A percentile compares a stretch with the other conserved stretches of the same genome.
These are phyloP conservation scores for Lactuca saligna DNA, from an alignment of 129 eudicot genomes.

Conservation along the genomic window DNA sequence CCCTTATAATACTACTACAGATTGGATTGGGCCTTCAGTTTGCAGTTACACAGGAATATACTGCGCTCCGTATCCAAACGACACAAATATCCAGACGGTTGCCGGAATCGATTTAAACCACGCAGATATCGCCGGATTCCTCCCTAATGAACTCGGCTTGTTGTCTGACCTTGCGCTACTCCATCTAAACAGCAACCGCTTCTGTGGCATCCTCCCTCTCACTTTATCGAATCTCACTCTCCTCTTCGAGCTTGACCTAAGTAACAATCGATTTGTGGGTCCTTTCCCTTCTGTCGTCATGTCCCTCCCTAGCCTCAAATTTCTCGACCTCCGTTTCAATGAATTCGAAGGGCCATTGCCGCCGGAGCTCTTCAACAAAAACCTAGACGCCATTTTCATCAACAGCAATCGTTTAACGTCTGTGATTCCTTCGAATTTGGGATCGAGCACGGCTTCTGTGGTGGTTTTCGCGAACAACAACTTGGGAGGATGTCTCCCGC, in stretches of 20 bases:
- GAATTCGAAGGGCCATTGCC: slow-evolving; percentile 77
- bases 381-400: slow-evolving; percentile 64
- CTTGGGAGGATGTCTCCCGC: slow-evolving; percentile 65
- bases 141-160: slow-evolving; percentile 67
- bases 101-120: slow-evolving; percentile 83
- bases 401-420: slow-evolving; percentile 61
- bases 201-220: slow-evolving; percentile 63
- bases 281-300: slow-evolving; percentile 68
- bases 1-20: slow-evolving; percentile 57
- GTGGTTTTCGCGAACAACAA: slow-evolving; percentile 78
- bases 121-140: slow-evolving; percentile 65
- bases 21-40: slow-evolving; percentile 74
- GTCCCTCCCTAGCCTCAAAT: slow-evolving; percentile 51
- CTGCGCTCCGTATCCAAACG: slow-evolving; percentile 50
- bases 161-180: slow-evolving; percentile 58
- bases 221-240: slow-evolving; percentile 51
- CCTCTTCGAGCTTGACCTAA: slow-evolving; percentile 71
- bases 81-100: slow-evolving; percentile 35
- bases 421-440: slow-evolving; percentile 57
- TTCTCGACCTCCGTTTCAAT: slow-evolving; percentile 71
- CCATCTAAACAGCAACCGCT: slow-evolving; percentile 70
- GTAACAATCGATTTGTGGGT: slow-evolving; percentile 82
- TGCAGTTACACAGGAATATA: slow-evolving; percentile 71
- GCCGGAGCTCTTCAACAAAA: slow-evolving; percentile 46
- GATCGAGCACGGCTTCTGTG: slow-evolving; percentile 53